Evolutionary conservation across 495 filamentous ascomycete species (phyloP).

Genomic region (Neurospora sp.): DNA sequence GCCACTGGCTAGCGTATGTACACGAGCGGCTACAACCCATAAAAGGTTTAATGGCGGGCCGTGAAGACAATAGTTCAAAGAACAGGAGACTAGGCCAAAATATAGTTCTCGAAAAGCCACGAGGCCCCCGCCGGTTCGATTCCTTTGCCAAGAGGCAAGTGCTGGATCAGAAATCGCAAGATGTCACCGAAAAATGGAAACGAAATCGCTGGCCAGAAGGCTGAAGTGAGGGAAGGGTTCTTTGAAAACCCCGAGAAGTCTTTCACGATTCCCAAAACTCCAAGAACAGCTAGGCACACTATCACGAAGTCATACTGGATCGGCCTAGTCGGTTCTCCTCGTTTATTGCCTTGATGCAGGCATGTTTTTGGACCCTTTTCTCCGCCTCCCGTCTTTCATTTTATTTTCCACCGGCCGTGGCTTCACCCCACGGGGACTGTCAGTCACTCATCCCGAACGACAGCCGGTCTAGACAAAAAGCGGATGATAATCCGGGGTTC

Average conservation of each 20-base stretch:
- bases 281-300: background rate
- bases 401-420: background rate
- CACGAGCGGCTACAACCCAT: background rate
- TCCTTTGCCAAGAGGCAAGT: background rate
- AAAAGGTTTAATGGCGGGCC: background rate
- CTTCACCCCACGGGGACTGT: background rate
- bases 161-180: background rate
- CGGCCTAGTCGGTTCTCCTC: background rate
- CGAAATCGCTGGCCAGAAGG: background rate
- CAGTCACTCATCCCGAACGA: background rate
- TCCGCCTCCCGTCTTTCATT: background rate
- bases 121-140: background rate
- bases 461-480: background rate
- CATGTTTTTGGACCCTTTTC: background rate
- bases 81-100: background rate
- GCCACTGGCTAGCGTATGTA: background rate
- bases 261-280: background rate
- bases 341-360: background rate
- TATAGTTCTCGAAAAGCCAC: background rate
- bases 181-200: background rate
- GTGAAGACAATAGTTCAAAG: background rate
- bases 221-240: background rate
- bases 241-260: background rate
- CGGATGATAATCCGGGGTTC: background rate
- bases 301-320: background rate